phyloP scores from a whole-genome alignment of 2,329 filamentous ascomycete species.

The Aspergillus sp. region DNA sequence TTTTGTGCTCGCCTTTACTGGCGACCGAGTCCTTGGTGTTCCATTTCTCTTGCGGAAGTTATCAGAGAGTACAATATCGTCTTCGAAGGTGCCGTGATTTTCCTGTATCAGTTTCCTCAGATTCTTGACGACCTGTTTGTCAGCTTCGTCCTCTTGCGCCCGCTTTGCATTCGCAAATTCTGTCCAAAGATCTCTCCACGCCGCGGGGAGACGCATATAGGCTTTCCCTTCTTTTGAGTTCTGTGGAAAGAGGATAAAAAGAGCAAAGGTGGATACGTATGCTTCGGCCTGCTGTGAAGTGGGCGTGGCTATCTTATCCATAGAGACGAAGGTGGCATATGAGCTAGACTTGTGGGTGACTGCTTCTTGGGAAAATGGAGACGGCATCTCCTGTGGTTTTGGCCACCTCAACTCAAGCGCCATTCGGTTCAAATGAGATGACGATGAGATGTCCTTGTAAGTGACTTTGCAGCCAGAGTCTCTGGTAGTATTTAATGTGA shows the following conservation, averaged over 20 bases:
- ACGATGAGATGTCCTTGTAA: conserved; percentile 70
- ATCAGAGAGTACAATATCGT: conserved; percentile 73
- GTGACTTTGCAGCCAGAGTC: conserved; percentile 68
- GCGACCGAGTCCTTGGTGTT: conserved; percentile 28
- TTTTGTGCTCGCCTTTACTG: conserved; percentile 21
- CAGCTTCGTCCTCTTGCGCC: conserved; percentile 65
- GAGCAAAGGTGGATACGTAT: conserved; percentile 75
- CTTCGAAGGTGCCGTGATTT: conserved; percentile 53
- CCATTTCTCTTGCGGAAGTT: conserved; percentile 63
- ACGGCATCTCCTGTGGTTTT: conserved; percentile 62
- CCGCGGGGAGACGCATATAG: conserved; percentile 71
- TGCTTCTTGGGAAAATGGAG: conserved; percentile 42
- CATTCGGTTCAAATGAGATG: conserved; percentile 74
- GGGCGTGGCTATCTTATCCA: conserved; percentile 72
- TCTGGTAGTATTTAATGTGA: conserved; percentile 42
- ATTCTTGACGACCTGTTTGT: conserved; percentile 67
- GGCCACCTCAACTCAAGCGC: conserved; percentile 75
- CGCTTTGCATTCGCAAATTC: conserved; percentile 74
- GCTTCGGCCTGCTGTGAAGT: conserved; percentile 80
- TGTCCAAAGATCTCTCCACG: conserved; percentile 82
- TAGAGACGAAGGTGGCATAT: conserved; percentile 63
- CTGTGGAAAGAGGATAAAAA: conserved; percentile 79
- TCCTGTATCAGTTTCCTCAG: conserved; percentile 51
- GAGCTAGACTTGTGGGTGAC: conserved; percentile 48
- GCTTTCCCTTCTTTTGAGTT: conserved; percentile 83